Conservation (phyloP, 2,329 filamentous ascomycete genomes). For the Penicillium crustosum region DNA sequence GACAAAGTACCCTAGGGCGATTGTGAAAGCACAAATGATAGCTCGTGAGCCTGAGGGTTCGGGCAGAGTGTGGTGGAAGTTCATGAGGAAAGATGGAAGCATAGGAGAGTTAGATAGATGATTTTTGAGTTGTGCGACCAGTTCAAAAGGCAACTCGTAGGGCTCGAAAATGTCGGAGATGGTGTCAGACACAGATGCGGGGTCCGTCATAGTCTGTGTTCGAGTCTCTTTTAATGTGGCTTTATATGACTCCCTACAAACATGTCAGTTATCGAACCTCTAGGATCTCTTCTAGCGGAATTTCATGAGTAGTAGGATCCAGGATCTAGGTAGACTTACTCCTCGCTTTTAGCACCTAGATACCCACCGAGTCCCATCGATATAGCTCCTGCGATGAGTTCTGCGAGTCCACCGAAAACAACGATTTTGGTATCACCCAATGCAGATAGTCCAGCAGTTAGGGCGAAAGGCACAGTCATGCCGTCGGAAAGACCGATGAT, state of each 20-base stretch:
- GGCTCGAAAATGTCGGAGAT: slow-evolving; percentile 42
- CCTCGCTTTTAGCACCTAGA: slow-evolving; percentile 58
- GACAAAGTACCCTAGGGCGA: slow-evolving; percentile 43
- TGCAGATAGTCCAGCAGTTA: slow-evolving; percentile 67
- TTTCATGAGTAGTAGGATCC: too few relatives aligned
- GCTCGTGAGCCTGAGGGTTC: slow-evolving; percentile 42
- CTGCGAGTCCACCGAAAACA: slow-evolving; percentile 70
- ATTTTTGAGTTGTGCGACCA: slow-evolving; percentile 37
- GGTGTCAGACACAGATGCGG: slow-evolving; percentile 30
- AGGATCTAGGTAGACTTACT: slow-evolving; percentile 25
- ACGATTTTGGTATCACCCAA: slow-evolving; percentile 66
- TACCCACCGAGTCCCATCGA: slow-evolving; percentile 77
- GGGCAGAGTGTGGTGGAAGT: slow-evolving; percentile 43
- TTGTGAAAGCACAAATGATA: slow-evolving; percentile 40
- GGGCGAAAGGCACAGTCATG: slow-evolving; percentile 75
- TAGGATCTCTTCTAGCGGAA: neutral
- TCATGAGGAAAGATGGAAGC: slow-evolving; percentile 43
- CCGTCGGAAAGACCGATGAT: slow-evolving; percentile 78
- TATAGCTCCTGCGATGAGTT: slow-evolving; percentile 73
- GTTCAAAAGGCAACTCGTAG: slow-evolving; percentile 38
- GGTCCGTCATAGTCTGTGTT: slow-evolving; percentile 33
- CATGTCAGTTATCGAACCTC: neutral
- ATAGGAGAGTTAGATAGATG: slow-evolving; percentile 40
- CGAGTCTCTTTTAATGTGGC: slow-evolving; percentile 40
- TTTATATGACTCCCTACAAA: slow-evolving; percentile 40